Conservation (phyloP, 371 early-diverging fungal species). For the Lichtheimia hyalospora region DNA sequence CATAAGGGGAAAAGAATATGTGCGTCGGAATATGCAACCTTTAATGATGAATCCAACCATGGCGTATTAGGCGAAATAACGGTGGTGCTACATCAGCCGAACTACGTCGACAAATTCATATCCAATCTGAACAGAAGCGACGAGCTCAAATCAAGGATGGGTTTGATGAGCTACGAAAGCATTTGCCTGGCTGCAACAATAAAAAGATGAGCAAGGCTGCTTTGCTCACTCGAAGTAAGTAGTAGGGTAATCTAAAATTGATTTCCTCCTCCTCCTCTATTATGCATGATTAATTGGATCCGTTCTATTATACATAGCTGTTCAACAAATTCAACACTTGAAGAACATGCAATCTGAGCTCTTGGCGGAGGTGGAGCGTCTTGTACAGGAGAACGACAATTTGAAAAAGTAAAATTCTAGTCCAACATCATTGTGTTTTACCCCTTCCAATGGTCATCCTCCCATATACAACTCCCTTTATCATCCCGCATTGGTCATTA, state of each 20-base stretch:
- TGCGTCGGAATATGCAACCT: not conserved
- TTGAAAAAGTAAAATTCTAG: conserved; percentile 42
- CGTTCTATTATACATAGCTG: conserved; percentile 24
- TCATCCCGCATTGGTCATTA: not conserved
- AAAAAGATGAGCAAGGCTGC: conserved; percentile 63
- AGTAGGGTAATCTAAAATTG: not conserved
- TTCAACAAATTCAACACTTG: conserved; percentile 52
- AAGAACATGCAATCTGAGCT: conserved; percentile 46
- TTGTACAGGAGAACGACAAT: conserved; percentile 47
- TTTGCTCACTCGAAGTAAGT: conserved; percentile 52
- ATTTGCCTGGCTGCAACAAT: conserved; percentile 50
- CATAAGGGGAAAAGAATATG: not conserved
- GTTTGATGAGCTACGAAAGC: conserved; percentile 53
- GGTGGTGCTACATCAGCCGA: conserved; percentile 21
- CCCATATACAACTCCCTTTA: not conserved
- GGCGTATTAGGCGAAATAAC: no score
- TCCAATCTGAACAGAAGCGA: conserved; percentile 55
- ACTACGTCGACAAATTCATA: conserved; percentile 52
- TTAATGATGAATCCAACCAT: no score
- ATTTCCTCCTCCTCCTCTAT: no score
- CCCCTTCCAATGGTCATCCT: not conserved
- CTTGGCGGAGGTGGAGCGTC: conserved; percentile 49
- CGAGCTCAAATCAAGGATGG: conserved; percentile 56
- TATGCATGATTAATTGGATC: not conserved
- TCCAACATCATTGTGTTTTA: not conserved